Conservation (phyloP, 345 rosid genomes). For the Boechera stricta region DNA sequence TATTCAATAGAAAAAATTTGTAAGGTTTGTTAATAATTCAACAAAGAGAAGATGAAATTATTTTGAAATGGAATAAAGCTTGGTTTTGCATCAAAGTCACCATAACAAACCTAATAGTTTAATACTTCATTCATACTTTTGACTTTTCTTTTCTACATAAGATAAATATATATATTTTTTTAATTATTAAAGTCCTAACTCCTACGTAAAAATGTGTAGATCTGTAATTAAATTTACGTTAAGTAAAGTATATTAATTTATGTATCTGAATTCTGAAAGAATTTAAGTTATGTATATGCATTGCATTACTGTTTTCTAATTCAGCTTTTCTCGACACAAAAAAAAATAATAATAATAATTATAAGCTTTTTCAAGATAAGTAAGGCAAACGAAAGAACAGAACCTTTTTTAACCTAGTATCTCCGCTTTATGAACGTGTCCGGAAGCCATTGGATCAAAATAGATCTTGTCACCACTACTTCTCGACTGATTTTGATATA, state of each 20-base stretch:
- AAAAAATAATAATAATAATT: background rate
- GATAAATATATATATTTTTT: background rate
- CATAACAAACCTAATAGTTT: slow-evolving; percentile 5
- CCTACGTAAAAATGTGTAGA: background rate
- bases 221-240: slow-evolving; percentile 22
- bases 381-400: slow-evolving; percentile 29
- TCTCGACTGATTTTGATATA: slow-evolving; percentile 17
- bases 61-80: background rate
- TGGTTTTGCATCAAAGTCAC: slow-evolving; percentile 35
- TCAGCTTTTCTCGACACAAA: background rate
- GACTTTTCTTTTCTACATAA: slow-evolving; percentile 1
- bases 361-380: slow-evolving; percentile 15
- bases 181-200: background rate
- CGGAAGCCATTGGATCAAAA: background rate
- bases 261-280: background rate
- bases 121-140: slow-evolving; percentile 17
- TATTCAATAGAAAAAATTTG: background rate
- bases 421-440: slow-evolving; percentile 24
- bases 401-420: slow-evolving; percentile 18
- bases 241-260: background rate
- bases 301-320: background rate
- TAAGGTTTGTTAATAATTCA: background rate
- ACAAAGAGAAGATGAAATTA: background rate
- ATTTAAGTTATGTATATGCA: background rate
- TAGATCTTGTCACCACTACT: slow-evolving; percentile 47